Percentiles rank a stretch among this genome's conserved stretches.
Evolutionary conservation across 345 rosid genomes (phyloP).

Genomic region (Rhizophora apiculata): DNA sequence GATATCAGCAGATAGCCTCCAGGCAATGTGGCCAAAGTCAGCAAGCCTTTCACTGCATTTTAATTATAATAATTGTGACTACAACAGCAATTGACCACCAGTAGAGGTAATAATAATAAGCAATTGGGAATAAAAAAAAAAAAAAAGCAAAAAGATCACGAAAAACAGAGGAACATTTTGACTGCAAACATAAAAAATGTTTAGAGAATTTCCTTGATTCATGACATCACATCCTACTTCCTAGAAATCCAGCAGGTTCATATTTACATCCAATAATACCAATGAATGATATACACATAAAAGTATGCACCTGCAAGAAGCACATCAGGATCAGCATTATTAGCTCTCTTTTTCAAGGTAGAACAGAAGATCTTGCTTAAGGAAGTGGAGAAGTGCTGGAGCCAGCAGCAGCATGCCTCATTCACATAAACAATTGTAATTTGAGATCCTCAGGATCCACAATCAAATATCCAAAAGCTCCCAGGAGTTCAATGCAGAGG

Average conservation of each 20-base stretch:
- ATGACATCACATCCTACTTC: neutral
- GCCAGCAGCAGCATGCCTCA: conserved; percentile 49
- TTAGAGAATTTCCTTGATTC: too few relatives aligned
- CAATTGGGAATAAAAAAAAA: neutral
- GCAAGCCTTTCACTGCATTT: conserved; percentile 81
- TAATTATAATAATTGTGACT: conserved; percentile 11
- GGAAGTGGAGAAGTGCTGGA: conserved; percentile 44
- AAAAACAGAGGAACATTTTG: too few relatives aligned
- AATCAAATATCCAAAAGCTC: conserved; percentile 61
- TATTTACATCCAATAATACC: neutral
- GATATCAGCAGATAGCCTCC: conserved; percentile 49
- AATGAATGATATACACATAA: neutral
- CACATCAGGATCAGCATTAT: conserved; percentile 31
- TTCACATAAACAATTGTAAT: conserved; percentile 25
- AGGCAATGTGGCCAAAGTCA: conserved; percentile 58
- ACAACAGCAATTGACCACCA: neutral
- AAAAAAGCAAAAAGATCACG: neutral
- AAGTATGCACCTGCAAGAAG: conserved; percentile 67
- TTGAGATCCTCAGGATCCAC: conserved; percentile 25
- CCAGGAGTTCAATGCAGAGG: conserved; percentile 65
- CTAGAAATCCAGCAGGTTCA: neutral
- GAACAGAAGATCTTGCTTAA: conserved; percentile 48
- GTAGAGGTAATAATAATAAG: conserved; percentile 4
- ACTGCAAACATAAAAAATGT: too few relatives aligned
- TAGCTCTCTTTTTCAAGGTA: conserved; percentile 27